These are phyloP conservation scores for Coix lacrymajobi DNA, from an alignment of 176 grass and related monocot species.

Conservation along the genomic window DNA sequence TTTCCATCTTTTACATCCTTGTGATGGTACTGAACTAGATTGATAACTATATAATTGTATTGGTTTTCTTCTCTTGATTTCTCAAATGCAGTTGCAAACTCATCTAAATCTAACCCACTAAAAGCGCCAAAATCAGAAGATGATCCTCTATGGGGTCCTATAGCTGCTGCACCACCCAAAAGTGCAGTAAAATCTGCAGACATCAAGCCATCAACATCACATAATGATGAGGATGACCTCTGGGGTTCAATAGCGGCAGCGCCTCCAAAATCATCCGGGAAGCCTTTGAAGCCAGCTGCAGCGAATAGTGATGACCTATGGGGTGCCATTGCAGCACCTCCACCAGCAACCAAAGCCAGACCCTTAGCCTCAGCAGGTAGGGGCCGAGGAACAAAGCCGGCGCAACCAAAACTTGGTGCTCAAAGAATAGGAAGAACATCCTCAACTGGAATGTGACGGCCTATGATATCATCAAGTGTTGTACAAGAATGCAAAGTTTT, in stretches of 20 bases:
- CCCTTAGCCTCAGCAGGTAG: slow-evolving; percentile 71
- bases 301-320: slow-evolving; percentile 57
- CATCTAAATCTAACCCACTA: slow-evolving; percentile 38
- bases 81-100: slow-evolving; percentile 43
- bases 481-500: slow-evolving; percentile 39
- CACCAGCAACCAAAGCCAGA: slow-evolving; percentile 81
- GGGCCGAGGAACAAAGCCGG: slow-evolving; percentile 69
- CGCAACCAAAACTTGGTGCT: slow-evolving; percentile 84
- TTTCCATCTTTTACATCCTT: background rate
- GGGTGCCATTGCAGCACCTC: slow-evolving; percentile 87
- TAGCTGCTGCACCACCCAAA: slow-evolving; percentile 53
- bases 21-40: background rate
- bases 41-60: background rate
- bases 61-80: slow-evolving; percentile 12
- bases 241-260: slow-evolving; percentile 92
- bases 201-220: slow-evolving; percentile 40
- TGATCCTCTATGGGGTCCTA: slow-evolving; percentile 72
- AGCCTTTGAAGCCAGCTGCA: slow-evolving; percentile 42
- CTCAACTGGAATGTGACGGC: slow-evolving; percentile 52
- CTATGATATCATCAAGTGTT: slow-evolving; percentile 26
- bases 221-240: slow-evolving; percentile 56
- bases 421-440: slow-evolving; percentile 76
- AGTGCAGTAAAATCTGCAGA: slow-evolving; percentile 40
- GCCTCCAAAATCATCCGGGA: slow-evolving; percentile 61
- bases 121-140: slow-evolving; percentile 60